Conservation (phyloP, 139 green algal species). For the Chlorella vulgaris region DNA sequence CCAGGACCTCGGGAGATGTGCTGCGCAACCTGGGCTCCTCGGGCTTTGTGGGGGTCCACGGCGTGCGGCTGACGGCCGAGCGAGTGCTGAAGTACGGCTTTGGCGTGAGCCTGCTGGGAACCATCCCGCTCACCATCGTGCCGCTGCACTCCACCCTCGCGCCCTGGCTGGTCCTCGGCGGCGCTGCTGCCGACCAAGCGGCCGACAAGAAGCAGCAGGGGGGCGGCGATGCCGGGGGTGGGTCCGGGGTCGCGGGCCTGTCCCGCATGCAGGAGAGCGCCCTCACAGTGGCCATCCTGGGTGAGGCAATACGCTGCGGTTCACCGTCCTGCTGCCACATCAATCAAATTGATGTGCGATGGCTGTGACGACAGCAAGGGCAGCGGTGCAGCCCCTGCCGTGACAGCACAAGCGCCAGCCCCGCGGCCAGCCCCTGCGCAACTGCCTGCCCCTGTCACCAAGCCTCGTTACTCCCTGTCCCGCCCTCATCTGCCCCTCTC, state of each 20-base stretch:
- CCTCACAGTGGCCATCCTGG: constrained; percentile 30
- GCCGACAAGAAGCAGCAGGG: neutral
- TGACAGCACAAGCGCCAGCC: no score
- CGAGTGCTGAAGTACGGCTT: constrained; percentile 75
- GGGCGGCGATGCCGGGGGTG: neutral
- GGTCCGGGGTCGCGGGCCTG: neutral
- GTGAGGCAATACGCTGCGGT: neutral
- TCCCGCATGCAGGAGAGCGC: constrained; percentile 1
- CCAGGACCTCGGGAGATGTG: constrained; percentile 71
- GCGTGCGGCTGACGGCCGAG: constrained; percentile 68
- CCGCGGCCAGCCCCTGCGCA: no score
- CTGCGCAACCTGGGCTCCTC: constrained; percentile 86
- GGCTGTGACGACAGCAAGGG: no score
- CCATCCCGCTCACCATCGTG: constrained; percentile 75
- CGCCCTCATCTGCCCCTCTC: no score
- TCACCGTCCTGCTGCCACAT: neutral
- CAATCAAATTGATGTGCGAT: no score
- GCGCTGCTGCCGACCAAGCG: neutral
- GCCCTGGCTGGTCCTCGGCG: constrained; percentile 31
- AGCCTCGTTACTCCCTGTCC: no score
- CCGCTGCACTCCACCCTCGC: constrained; percentile 69
- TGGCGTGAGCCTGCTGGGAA: constrained; percentile 75
- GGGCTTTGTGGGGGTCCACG: constrained; percentile 43
- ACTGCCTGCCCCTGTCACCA: no score
- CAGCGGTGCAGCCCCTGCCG: no score